These are phyloP conservation scores for Xylaria multiplex DNA, from an alignment of 2,329 filamentous ascomycete species.

Conservation along the genomic window DNA sequence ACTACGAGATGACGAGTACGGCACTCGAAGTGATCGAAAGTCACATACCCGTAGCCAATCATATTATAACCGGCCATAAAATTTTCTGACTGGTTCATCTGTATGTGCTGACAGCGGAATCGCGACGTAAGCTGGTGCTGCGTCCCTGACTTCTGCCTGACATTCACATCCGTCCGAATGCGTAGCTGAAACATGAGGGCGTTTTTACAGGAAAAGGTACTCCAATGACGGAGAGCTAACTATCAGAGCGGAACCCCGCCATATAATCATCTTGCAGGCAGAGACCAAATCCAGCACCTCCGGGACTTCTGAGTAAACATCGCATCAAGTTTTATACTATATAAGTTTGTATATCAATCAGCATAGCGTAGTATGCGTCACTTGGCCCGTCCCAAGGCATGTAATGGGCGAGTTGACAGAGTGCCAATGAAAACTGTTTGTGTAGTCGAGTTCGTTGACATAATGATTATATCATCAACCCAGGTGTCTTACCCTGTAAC, in stretches of 20 bases:
- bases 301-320: neutral
- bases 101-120: conserved; percentile 7
- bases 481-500: no score
- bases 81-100: conserved; percentile 10
- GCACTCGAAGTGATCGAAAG: neutral
- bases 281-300: neutral
- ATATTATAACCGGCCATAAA: neutral
- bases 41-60: conserved; percentile 9
- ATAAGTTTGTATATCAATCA: neutral
- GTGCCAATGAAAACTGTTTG: neutral
- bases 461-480: no score
- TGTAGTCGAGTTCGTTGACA: neutral
- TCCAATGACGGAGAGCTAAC: neutral
- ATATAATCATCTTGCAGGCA: neutral
- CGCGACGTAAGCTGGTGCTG: conserved; percentile 10
- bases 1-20: neutral
- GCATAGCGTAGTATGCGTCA: neutral
- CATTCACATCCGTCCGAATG: neutral
- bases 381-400: neutral
- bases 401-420: neutral
- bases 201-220: neutral
- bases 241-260: neutral
- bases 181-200: conserved; percentile 9
- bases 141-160: neutral
- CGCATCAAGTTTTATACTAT: neutral